Base-by-base conservation (phyloP, 2,329 filamentous ascomycete genomes). In the Trichoderma lentiforme region DNA sequence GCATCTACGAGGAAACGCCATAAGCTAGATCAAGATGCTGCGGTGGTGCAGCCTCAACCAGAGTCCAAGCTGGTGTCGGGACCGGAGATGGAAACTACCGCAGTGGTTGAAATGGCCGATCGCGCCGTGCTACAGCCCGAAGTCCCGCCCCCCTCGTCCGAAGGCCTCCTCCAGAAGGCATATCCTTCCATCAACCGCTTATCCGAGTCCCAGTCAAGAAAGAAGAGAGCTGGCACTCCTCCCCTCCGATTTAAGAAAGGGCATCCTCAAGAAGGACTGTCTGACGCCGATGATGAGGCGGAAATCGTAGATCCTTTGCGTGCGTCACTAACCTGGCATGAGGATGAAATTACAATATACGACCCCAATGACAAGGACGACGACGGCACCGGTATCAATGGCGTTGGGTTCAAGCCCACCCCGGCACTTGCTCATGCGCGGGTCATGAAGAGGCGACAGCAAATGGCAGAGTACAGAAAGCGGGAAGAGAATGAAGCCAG, bases 321-420 rank as follows among this genome's bases (percentile, higher is more conserved):
- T 43, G 88, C 89, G 7, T 85, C 88, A 3, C 82, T 91, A 67
- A 91, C 90, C 2, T 92, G 90, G 90, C 89, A 89, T 76, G 88
- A 91, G 74, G 87, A 91, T 75, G 90, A 91, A 77, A 91, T 92
- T 73, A 91, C 90, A 2, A 84, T 91, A 32, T 90, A 91, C 78
- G 87, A 91, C 75, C 87, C 89, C 0, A 83, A 89, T 53, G 90
- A 91, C 76, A 85, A 87, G 73, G 89, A 92, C 74, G 90, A 92
- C 76, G 90, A 92, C 76, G 90, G 90, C 65, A 88, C 86, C 4
- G 90, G 90, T 26, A 88, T 92, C 76, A 91, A 92, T 77, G 90
- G 90, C 6, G 88, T 92, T 73, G 90, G 90, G 0, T 92, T 91
- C 81, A 88, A 86, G 75, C 89, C 90, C 2, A 91, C 89, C 0